Evolutionary conservation across 2,329 filamentous ascomycete species (phyloP).

Genomic region (Clathrospora elynae): DNA sequence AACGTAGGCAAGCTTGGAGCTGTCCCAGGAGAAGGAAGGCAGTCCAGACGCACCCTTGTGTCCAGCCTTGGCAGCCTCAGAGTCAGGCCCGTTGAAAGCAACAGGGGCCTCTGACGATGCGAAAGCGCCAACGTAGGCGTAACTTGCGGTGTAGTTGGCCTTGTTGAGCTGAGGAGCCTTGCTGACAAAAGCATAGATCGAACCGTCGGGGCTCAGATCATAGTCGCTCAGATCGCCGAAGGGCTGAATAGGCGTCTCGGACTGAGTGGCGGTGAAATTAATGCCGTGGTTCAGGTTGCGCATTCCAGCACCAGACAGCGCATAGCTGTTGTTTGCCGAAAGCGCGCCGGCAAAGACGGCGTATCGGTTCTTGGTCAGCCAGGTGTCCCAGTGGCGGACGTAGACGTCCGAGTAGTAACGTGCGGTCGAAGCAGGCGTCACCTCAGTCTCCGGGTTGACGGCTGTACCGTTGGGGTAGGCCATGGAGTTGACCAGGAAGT

Average conservation of each 20-base stretch:
- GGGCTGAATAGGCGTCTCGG: slow-evolving; percentile 72
- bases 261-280: slow-evolving; percentile 55
- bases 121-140: slow-evolving; percentile 76
- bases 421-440: slow-evolving; percentile 65
- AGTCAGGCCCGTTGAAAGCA: slow-evolving; percentile 43
- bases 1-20: slow-evolving; percentile 77
- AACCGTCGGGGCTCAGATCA: slow-evolving; percentile 68
- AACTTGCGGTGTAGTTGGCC: slow-evolving; percentile 78
- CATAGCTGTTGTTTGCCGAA: slow-evolving; percentile 34
- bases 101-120: slow-evolving; percentile 57
- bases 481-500: slow-evolving; percentile 61
- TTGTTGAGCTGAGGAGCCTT: slow-evolving; percentile 74
- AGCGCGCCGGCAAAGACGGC: slow-evolving; percentile 76
- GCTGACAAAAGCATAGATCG: slow-evolving; percentile 68
- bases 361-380: slow-evolving; percentile 69
- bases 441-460: slow-evolving; percentile 66
- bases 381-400: slow-evolving; percentile 81
- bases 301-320: slow-evolving; percentile 43
- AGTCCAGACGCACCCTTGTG: slow-evolving; percentile 68
- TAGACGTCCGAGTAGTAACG: slow-evolving; percentile 76
- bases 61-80: slow-evolving; percentile 39
- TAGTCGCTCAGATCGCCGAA: slow-evolving; percentile 81
- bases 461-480: slow-evolving; percentile 72
- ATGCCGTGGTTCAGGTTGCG: slow-evolving; percentile 67
- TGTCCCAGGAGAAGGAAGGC: slow-evolving; percentile 76